A percentile compares a stretch with the other conserved stretches of the same genome.
Evolutionary conservation across 805 yeast genomes (phyloP).

Genomic region (Isabelozyma heimii): DNA sequence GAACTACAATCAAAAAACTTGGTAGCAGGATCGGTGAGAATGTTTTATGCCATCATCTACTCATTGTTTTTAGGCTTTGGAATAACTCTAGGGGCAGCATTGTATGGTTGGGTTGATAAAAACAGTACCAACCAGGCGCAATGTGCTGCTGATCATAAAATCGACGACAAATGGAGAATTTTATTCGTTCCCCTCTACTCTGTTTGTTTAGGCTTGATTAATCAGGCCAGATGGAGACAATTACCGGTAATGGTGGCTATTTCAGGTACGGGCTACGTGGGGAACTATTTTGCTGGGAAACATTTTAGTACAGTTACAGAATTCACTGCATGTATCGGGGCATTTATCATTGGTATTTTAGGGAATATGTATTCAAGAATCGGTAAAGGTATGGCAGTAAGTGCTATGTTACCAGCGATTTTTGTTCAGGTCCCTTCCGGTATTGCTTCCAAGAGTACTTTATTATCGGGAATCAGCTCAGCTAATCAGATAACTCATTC

Average conservation of each 20-base stretch:
- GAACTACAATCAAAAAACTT: conserved; percentile 86
- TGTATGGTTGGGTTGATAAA: conserved; percentile 90
- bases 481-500: conserved; percentile 65
- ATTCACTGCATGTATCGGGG: conserved; percentile 85
- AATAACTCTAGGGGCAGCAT: conserved; percentile 86
- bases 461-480: conserved; percentile 72
- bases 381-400: conserved; percentile 87
- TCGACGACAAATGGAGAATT: conserved; percentile 50
- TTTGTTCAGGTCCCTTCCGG: conserved; percentile 96
- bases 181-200: conserved; percentile 79
- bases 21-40: conserved; percentile 92
- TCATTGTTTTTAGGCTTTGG: conserved; percentile 91
- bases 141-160: conserved; percentile 44
- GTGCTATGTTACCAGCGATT: conserved; percentile 94
- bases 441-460: conserved; percentile 83
- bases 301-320: conserved; percentile 75
- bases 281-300: conserved; percentile 70
- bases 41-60: conserved; percentile 95
- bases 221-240: conserved; percentile 83
- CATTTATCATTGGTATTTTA: conserved; percentile 82
- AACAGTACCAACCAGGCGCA: conserved; percentile 63
- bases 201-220: conserved; percentile 58
- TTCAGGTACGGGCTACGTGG: conserved; percentile 78
- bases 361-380: conserved; percentile 87
- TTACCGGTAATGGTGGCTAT: conserved; percentile 80